Evolutionary conservation across 106 monocot species (phyloP).

Genomic region (Dioscorea zingiberensis): DNA sequence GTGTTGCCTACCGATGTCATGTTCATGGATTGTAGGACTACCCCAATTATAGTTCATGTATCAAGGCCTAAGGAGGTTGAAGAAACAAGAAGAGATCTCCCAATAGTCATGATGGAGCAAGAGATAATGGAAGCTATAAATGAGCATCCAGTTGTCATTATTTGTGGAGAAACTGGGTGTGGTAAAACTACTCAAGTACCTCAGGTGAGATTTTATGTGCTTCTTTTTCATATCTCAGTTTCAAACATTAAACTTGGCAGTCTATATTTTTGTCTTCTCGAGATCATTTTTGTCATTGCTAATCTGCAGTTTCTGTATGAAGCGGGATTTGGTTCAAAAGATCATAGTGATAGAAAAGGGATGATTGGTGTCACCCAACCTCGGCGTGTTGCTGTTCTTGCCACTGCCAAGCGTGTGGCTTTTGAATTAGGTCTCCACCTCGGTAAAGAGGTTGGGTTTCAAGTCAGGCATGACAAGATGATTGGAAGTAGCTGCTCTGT

Average conservation of each 20-base stretch:
- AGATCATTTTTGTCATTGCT: not conserved
- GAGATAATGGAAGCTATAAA: slow-evolving; percentile 99
- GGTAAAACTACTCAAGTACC: slow-evolving; percentile 99
- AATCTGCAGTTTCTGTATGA: slow-evolving; percentile 85
- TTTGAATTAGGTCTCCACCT: slow-evolving; percentile 68
- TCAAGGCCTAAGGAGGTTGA: slow-evolving; percentile 71
- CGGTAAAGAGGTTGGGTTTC: slow-evolving; percentile 91
- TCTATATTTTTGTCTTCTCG: too few species aligned
- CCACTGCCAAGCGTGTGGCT: slow-evolving; percentile 88
- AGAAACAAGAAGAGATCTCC: slow-evolving; percentile 66
- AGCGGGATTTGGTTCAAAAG: slow-evolving; percentile 79
- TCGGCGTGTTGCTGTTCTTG: slow-evolving; percentile 88
- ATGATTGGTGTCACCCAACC: slow-evolving; percentile 93
- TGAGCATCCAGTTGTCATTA: slow-evolving; percentile 73
- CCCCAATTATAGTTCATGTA: slow-evolving; percentile 62
- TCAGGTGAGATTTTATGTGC: slow-evolving; percentile 43
- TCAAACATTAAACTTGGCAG: not conserved
- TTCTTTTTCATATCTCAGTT: not conserved
- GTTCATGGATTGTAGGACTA: slow-evolving; percentile 7
- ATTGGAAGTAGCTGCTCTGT: slow-evolving; percentile 69
- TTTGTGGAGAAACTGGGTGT: slow-evolving; percentile 98
- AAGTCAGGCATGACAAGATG: slow-evolving; percentile 93
- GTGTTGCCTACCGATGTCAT: not conserved
- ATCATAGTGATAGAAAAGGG: slow-evolving; percentile 46
- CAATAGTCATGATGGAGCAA: slow-evolving; percentile 97